Evolutionary conservation across 1,284 basidiomycete genomes (phyloP).

Genomic region (Thelephora terrestris): DNA sequence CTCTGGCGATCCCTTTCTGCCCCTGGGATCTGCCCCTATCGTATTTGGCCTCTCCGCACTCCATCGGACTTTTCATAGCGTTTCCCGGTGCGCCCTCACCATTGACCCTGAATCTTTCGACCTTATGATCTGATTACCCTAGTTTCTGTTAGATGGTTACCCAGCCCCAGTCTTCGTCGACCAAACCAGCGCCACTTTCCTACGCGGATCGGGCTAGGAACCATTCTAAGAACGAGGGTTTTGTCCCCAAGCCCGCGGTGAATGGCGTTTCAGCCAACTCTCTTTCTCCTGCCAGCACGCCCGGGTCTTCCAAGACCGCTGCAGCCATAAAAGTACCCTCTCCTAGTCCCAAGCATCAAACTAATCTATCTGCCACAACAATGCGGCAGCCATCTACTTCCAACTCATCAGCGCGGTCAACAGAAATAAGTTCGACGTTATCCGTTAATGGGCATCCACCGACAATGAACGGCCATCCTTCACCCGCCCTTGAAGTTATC

Average conservation of each 20-base stretch:
- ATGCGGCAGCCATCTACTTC: not conserved
- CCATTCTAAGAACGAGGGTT: not conserved
- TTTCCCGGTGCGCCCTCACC: not conserved
- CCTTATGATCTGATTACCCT: conserved; percentile 4
- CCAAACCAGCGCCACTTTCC: conserved; percentile 32
- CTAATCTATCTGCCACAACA: conserved; percentile 16
- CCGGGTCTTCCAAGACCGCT: not conserved
- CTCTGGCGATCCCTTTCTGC: not conserved
- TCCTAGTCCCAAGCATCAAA: not conserved
- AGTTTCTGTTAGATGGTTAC: conserved; percentile 26
- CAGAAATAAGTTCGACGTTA: conserved; percentile 8
- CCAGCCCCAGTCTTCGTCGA: conserved; percentile 19
- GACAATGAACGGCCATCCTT: conserved; percentile 8
- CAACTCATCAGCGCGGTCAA: conserved; percentile 13
- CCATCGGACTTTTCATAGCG: too few species aligned
- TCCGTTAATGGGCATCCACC: conserved; percentile 12
- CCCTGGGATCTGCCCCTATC: not conserved
- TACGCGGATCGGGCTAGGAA: conserved; percentile 55
- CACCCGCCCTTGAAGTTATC: conserved; percentile 7
- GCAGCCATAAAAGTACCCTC: not conserved
- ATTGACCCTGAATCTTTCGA: conserved; percentile 3
- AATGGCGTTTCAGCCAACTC: too few species aligned
- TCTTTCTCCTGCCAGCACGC: not conserved
- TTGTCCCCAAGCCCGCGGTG: too few species aligned
- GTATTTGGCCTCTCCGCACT: not conserved